Evolutionary conservation across 2,329 filamentous ascomycete genomes (phyloP), one percentile per base, ranked within the genome.

Genomic region (Diaporthe helianthi): DNA sequence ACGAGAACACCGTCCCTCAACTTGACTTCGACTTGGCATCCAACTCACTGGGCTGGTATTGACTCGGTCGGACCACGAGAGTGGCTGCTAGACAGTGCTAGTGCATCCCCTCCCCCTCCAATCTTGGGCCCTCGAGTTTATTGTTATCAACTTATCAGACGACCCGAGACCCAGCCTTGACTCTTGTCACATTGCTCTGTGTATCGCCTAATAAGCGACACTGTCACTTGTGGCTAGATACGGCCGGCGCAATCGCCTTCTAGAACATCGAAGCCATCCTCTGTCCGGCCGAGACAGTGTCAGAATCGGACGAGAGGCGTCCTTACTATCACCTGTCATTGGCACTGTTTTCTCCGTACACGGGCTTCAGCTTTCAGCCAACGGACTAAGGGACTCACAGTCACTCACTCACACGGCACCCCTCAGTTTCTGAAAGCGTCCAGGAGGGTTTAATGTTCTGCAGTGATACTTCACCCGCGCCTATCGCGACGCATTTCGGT

Each of bases 281-380:
- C 44, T 49, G 3, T 36, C 41, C 44, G 44, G 58, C 58, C 44
- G 44, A 63, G 58, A 63, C 58, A 49, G 12, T 49, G 58, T 63
- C 58, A 36, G 54, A 49, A 49, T 63, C 44, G 44, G 58, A 63
- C 44, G 29, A 63, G 58, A 63, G 58, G 58, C 58, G 41, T 36
- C 29, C 29, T 47, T 26, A 61, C 58, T 63, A 49, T 63, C 29
- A 22, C n/a, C 41, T 15, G 36, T 44, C n/a, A 63, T 49, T 26
- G 29, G 44, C 36, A 29, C 13, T 46, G 24, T 63, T 19, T 63
- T 49, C 26, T 49, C 58, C 58, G 29, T 44, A 63, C 44, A 24
- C 22, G 58, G 44, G 44, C 58, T 49, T 33, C 44, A 49, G 26
- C 55, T 46, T n/a, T 61, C 55, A 46, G 55, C 55, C n/a, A n/a